Evolutionary conservation across 306 rosid species (phyloP).

Genomic region (Delonix regia): DNA sequence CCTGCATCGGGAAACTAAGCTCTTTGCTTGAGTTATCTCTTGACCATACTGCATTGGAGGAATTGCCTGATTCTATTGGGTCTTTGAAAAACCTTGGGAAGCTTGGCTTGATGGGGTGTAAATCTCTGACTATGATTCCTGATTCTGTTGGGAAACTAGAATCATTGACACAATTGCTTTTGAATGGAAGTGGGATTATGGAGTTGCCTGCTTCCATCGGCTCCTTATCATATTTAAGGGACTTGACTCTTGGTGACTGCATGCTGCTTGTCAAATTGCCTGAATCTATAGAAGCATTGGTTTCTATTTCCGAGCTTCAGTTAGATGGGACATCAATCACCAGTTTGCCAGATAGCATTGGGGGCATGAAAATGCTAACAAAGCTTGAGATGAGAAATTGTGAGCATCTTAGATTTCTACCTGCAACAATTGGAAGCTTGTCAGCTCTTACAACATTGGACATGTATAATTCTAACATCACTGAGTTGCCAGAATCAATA

Average conservation of each 20-base stretch:
- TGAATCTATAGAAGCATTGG: constrained; percentile 41
- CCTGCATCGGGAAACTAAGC: constrained; percentile 48
- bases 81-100: constrained; percentile 53
- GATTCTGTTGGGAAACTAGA: constrained; percentile 41
- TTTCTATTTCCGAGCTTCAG: constrained; percentile 42
- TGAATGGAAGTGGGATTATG: constrained; percentile 40
- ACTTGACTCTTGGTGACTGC: constrained; percentile 35
- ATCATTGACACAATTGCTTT: constrained; percentile 26
- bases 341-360: constrained; percentile 50
- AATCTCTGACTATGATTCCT: constrained; percentile 48
- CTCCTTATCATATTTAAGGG: constrained; percentile 47
- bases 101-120: constrained; percentile 46
- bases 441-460: constrained; percentile 45
- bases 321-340: constrained; percentile 45
- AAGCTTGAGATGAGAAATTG: constrained; percentile 47
- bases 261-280: constrained; percentile 38
- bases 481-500: constrained; percentile 56
- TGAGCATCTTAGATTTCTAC: constrained; percentile 42
- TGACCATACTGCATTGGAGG: constrained; percentile 43
- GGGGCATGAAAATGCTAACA: constrained; percentile 47
- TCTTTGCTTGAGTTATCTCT: constrained; percentile 56
- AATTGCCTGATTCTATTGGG: constrained; percentile 58
- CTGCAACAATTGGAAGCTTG: constrained; percentile 47
- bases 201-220: constrained; percentile 57
- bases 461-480: constrained; percentile 39